Percentiles rank a stretch among this genome's conserved stretches.
Conservation (phyloP, 495 filamentous ascomycete genomes). For the Mycothermus thermophilus region DNA sequence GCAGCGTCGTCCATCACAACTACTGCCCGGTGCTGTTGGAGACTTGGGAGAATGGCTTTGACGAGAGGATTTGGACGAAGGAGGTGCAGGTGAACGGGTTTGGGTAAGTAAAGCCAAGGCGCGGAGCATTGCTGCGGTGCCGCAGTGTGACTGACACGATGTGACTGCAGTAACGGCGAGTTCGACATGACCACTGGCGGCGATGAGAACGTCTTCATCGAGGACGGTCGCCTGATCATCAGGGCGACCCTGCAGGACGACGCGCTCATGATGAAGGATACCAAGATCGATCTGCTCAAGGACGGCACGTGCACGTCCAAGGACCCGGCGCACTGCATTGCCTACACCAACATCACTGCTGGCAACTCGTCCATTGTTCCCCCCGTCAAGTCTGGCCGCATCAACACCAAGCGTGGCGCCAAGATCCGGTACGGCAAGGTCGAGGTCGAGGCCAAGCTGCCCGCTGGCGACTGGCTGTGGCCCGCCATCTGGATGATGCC, state of each 20-base stretch:
- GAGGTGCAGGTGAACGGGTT: slow-evolving; percentile 73
- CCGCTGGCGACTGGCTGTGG: slow-evolving; percentile 76
- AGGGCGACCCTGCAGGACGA: slow-evolving; percentile 62
- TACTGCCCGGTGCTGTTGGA: slow-evolving; percentile 63
- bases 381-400: slow-evolving; percentile 62
- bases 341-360: slow-evolving; percentile 45
- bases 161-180: slow-evolving; percentile 57
- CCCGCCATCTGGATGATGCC: slow-evolving; percentile 90
- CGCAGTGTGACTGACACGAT: too few relatives aligned
- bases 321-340: slow-evolving; percentile 42
- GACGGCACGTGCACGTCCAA: slow-evolving; percentile 52
- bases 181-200: slow-evolving; percentile 58
- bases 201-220: slow-evolving; percentile 58
- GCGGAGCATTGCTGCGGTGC: too few relatives aligned
- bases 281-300: slow-evolving; percentile 48
- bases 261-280: slow-evolving; percentile 45
- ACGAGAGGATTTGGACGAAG: slow-evolving; percentile 54
- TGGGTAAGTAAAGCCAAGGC: slow-evolving; percentile 56
- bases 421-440: slow-evolving; percentile 69
- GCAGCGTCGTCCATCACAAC: slow-evolving; percentile 53
- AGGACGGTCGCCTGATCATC: slow-evolving; percentile 57
- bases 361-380: slow-evolving; percentile 64
- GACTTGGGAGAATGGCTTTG: slow-evolving; percentile 48
- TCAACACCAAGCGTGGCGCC: slow-evolving; percentile 56
- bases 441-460: slow-evolving; percentile 63